Evolutionary conservation across 1,284 basidiomycete genomes (phyloP).

Genomic region (Violaceomyces palustris): DNA sequence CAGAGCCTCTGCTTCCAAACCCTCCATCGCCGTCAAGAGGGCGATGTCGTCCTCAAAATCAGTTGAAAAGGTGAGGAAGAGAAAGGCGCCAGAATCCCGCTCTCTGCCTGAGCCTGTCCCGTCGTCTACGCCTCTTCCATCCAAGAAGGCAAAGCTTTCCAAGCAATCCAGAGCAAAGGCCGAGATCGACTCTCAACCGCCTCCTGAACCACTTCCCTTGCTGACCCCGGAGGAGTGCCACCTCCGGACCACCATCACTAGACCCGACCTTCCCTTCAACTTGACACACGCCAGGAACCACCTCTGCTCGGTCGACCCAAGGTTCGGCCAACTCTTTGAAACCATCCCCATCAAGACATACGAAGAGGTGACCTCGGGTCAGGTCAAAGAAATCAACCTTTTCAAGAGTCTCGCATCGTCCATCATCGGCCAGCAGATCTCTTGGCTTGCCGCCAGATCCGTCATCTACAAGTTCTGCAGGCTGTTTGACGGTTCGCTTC

Average conservation of each 20-base stretch:
- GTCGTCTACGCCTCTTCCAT: no score
- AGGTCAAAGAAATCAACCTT: constrained; percentile 55
- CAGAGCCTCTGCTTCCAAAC: no score
- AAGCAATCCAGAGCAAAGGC: no score
- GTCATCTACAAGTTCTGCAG: constrained; percentile 76
- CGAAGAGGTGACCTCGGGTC: constrained; percentile 57
- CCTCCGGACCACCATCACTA: constrained; percentile 25
- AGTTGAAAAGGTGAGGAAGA: no score
- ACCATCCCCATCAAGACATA: constrained; percentile 67
- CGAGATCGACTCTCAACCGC: no score
- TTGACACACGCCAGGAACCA: constrained; percentile 70
- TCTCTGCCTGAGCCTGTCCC: no score
- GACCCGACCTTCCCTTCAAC: constrained; percentile 62
- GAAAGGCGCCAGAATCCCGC: no score
- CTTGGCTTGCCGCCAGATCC: constrained; percentile 79
- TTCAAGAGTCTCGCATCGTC: constrained; percentile 60
- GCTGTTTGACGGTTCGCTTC: constrained; percentile 35
- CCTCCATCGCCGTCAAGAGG: no score
- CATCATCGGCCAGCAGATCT: constrained; percentile 82
- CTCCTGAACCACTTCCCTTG: no score
- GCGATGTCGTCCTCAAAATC: no score
- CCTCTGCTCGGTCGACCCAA: constrained; percentile 64
- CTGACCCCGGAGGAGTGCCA: constrained; percentile 24
- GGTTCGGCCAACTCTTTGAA: constrained; percentile 68
- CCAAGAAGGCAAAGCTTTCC: no score